Base-by-base conservation (phyloP, 2,329 filamentous ascomycete species). In the Didymella pinodella region DNA sequence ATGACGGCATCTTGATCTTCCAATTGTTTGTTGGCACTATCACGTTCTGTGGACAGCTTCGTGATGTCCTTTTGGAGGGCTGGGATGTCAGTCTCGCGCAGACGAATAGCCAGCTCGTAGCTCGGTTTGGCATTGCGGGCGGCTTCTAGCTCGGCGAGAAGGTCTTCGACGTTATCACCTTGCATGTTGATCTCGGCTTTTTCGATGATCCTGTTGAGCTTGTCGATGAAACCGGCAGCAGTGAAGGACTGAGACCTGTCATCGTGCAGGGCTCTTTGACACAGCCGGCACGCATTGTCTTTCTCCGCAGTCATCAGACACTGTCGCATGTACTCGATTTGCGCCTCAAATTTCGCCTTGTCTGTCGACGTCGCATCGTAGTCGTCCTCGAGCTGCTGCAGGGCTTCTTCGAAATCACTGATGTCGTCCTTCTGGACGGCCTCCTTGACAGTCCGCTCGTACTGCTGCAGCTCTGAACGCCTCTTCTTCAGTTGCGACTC, bases 261-360 rank as follows among this genome's bases (percentile, higher is more conserved):
- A 54, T 75, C 73, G 25, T 86, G 76, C 73, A 97, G 93, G 4
- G 82, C 77, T 52, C 92, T 86, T 43, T 86, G 84, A 72, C 94
- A 98, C 22, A 95, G 86, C 32, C 87, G 84, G 74, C 94, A 98
- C 44, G 85, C 85, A 66, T 92, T 90, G 53, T 90, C 85, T 32
- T 86, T 82, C 54, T 90, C 83, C 11, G 91, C 84, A 22, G 83
- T 84, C 34, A 86, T 83, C 49, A 92, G 80, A 70, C 90, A 92
- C 50, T 86, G 85, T 44, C 80, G 81, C 73, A 91, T 93, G 74
- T 92, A 96, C 14, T 89, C 84, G 47, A 88, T 85, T 62, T 93
- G 82, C 29, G 88, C 86, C 49, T 87, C 86, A 63, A 85, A 90
- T 50, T 90, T 86, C 54, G 87, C 88, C 14, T 90, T 81, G 58